These are phyloP conservation scores for Haplosporangium sp. DNA, from an alignment of 371 early-diverging fungal genomes.

Conservation along the genomic window DNA sequence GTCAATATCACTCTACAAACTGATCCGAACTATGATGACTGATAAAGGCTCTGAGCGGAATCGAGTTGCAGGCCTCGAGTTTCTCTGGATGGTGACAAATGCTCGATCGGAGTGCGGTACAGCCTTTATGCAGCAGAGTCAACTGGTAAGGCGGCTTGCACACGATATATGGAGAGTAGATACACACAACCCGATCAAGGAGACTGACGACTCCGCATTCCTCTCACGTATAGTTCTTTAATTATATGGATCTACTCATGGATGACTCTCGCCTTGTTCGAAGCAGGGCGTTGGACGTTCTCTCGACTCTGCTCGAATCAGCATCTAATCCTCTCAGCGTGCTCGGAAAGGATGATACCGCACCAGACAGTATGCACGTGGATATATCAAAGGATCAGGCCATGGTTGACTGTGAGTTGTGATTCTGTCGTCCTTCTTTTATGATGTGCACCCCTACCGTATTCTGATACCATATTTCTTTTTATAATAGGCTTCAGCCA, in stretches of 20 bases:
- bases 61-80: slow-evolving; percentile 53
- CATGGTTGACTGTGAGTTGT: slow-evolving; percentile 30
- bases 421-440: too few species aligned
- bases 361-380: slow-evolving; percentile 21
- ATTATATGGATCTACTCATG: slow-evolving; percentile 52
- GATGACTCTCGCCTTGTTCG: slow-evolving; percentile 57
- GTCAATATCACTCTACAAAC: slow-evolving; percentile 37
- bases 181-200: neutral
- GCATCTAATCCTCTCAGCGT: slow-evolving; percentile 42
- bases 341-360: slow-evolving; percentile 25
- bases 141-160: slow-evolving; percentile 20
- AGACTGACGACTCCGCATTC: neutral
- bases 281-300: slow-evolving; percentile 50
- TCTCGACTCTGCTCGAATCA: slow-evolving; percentile 49
- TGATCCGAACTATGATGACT: slow-evolving; percentile 49
- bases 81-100: slow-evolving; percentile 48
- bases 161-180: neutral
- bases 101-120: slow-evolving; percentile 35
- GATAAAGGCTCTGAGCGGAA: slow-evolving; percentile 46
- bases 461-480: neutral
- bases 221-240: slow-evolving; percentile 18
- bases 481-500: slow-evolving; percentile 29
- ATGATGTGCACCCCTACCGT: neutral
- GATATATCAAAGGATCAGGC: slow-evolving; percentile 38
- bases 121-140: slow-evolving; percentile 48